Percentiles rank a stretch among this genome's conserved stretches.
phyloP scores from a whole-genome alignment of 192 early-diverging fungal species.

The Backusella psychrophila region DNA sequence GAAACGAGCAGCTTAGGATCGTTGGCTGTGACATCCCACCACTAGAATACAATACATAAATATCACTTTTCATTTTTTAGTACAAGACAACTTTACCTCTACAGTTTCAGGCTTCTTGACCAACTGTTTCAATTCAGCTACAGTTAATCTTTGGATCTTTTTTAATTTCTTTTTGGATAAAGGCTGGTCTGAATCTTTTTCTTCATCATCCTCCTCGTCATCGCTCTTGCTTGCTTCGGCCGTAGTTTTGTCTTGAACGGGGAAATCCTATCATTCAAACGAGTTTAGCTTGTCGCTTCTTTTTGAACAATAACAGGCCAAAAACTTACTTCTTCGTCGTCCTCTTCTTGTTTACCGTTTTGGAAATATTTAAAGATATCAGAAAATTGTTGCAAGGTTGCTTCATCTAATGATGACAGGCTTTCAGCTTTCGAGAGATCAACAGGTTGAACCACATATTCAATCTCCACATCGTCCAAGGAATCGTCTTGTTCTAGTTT shows the following conservation, averaged over 20 bases:
- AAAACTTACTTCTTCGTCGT: constrained; percentile 11
- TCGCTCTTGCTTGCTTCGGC: constrained; percentile 10
- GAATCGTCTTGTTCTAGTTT: constrained; percentile 12
- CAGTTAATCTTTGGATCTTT: constrained; percentile 60
- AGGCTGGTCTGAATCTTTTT: constrained; percentile 22
- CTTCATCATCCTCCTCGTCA: constrained; percentile 24
- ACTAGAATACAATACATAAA: constrained; percentile 33
- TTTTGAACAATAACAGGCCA: neutral
- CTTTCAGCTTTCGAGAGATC: constrained; percentile 10
- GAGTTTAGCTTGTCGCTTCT: neutral
- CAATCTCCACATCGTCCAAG: constrained; percentile 34
- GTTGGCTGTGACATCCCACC: constrained; percentile 89
- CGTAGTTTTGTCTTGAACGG: neutral
- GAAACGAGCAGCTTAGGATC: constrained; percentile 89
- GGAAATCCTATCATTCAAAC: constrained; percentile 6
- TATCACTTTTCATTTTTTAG: too few species aligned
- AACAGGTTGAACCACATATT: constrained; percentile 33
- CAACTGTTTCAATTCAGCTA: constrained; percentile 91
- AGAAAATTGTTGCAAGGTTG: constrained; percentile 25
- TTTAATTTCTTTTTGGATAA: constrained; percentile 59
- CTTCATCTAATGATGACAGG: constrained; percentile 19
- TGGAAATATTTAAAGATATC: constrained; percentile 34
- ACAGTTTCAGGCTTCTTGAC: constrained; percentile 94
- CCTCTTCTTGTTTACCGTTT: constrained; percentile 19
- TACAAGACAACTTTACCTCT: constrained; percentile 52